Percentiles rank a stretch among this genome's conserved stretches.
Conservation (phyloP, 768 basidiomycete species). For the Pleurotus sapidus region DNA sequence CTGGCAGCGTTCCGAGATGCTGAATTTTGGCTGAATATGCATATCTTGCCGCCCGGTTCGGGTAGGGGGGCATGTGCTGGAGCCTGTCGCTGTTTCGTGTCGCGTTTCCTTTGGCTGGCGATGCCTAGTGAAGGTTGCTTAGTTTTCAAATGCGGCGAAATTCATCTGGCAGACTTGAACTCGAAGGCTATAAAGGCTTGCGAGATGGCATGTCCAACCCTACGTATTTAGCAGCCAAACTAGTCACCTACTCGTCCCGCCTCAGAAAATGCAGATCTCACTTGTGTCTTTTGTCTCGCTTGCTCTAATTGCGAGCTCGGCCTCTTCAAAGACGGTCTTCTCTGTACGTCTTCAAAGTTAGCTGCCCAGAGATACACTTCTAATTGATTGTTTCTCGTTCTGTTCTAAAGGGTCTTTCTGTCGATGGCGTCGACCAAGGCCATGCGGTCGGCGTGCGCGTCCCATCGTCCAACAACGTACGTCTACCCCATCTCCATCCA, state of each 20-base stretch:
- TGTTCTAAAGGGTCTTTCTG: constrained; percentile 31
- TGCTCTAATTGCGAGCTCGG: constrained; percentile 14
- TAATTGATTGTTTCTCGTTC: neutral
- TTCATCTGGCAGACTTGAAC: too few relatives aligned
- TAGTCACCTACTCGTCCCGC: neutral
- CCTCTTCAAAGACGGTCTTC: constrained; percentile 40
- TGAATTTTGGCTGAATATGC: too few relatives aligned
- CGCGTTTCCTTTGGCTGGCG: neutral
- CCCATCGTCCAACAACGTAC: constrained; percentile 31
- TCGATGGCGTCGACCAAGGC: constrained; percentile 46
- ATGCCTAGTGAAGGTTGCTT: neutral
- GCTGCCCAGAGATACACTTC: neutral
- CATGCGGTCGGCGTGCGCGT: constrained; percentile 43
- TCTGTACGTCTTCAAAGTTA: constrained; percentile 25
- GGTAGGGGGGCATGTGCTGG: neutral
- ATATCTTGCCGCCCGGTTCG: too few relatives aligned
- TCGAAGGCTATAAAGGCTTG: too few relatives aligned
- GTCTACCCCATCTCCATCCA: neutral
- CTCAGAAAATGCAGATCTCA: neutral
- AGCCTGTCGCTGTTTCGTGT: neutral
- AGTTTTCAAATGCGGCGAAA: too few relatives aligned
- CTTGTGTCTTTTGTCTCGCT: neutral
- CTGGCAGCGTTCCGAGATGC: too few relatives aligned
- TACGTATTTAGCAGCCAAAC: too few relatives aligned
- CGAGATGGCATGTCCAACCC: too few relatives aligned